Percentiles rank a stretch among this genome's conserved stretches.
phyloP scores from a whole-genome alignment of 345 rosid genomes.

The Lumnitzera racemosa region DNA sequence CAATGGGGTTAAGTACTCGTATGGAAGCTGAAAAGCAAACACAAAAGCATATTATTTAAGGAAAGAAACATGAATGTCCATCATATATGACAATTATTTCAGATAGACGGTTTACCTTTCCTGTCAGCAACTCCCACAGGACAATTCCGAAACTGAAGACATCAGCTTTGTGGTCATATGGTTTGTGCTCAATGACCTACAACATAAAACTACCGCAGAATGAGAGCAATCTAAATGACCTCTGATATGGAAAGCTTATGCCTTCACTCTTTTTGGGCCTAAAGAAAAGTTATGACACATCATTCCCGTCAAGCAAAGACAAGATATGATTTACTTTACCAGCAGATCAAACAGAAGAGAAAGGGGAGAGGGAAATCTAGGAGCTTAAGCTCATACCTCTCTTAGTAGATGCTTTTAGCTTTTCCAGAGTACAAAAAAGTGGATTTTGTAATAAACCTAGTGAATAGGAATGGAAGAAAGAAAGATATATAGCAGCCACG shows the following conservation, averaged over 20 bases:
- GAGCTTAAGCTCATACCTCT: too few species aligned
- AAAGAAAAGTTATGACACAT: too few species aligned
- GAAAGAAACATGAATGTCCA: not conserved
- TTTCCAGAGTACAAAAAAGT: too few species aligned
- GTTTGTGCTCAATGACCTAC: constrained; percentile 93
- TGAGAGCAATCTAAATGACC: not conserved
- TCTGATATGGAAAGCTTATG: not conserved
- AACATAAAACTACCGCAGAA: constrained; percentile 23
- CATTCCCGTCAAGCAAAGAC: too few species aligned
- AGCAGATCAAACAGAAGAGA: too few species aligned
- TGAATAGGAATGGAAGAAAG: too few species aligned
- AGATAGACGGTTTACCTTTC: constrained; percentile 49
- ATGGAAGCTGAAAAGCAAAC: constrained; percentile 69
- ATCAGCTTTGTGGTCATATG: constrained; percentile 98
- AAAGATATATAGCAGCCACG: too few species aligned
- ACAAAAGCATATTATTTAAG: not conserved
- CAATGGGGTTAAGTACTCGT: constrained; percentile 87
- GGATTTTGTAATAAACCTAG: too few species aligned
- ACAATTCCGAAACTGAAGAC: constrained; percentile 89
- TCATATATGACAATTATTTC: not conserved
- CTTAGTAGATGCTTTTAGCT: too few species aligned
- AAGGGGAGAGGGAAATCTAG: too few species aligned
- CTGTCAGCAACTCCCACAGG: constrained; percentile 86
- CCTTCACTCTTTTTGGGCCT: too few species aligned
- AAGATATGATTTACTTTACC: too few species aligned